Percentiles rank a stretch among this genome's conserved stretches.
These are phyloP conservation scores for Acacia acuminata DNA, from an alignment of 306 rosid species.

Conservation along the genomic window DNA sequence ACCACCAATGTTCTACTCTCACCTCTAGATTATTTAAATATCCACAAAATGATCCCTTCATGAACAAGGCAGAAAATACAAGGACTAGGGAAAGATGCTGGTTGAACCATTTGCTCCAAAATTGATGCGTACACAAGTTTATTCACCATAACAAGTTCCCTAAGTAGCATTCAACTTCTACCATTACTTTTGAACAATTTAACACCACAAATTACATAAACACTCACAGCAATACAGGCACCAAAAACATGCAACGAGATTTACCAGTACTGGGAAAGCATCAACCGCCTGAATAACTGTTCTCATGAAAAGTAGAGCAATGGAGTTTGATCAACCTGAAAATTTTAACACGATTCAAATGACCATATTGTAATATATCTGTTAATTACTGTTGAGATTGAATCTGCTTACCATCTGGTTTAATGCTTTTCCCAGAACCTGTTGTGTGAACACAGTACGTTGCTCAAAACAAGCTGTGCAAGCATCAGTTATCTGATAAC, in stretches of 20 bases:
- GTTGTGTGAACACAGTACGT: constrained; percentile 96
- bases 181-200: constrained; percentile 1
- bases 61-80: constrained; percentile 17
- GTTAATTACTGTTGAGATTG: background rate
- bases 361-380: constrained; percentile 1
- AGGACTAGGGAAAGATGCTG: background rate
- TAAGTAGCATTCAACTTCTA: background rate
- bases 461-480: constrained; percentile 99
- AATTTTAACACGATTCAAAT: constrained; percentile 22
- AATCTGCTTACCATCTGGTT: constrained; percentile 76
- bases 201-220: constrained; percentile 12
- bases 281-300: constrained; percentile 97
- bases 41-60: background rate
- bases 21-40: background rate
- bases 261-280: constrained; percentile 94
- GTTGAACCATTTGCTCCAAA: constrained; percentile 3
- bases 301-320: constrained; percentile 97
- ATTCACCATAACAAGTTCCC: background rate
- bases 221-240: constrained; percentile 10
- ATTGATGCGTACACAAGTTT: background rate
- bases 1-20: background rate
- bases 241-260: constrained; percentile 17
- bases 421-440: constrained; percentile 96
- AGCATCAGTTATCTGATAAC: constrained; percentile 87
- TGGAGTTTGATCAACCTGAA: constrained; percentile 94